Evolutionary conservation across 306 rosid species (phyloP).

Genomic region (Leucaena leucocephala): DNA sequence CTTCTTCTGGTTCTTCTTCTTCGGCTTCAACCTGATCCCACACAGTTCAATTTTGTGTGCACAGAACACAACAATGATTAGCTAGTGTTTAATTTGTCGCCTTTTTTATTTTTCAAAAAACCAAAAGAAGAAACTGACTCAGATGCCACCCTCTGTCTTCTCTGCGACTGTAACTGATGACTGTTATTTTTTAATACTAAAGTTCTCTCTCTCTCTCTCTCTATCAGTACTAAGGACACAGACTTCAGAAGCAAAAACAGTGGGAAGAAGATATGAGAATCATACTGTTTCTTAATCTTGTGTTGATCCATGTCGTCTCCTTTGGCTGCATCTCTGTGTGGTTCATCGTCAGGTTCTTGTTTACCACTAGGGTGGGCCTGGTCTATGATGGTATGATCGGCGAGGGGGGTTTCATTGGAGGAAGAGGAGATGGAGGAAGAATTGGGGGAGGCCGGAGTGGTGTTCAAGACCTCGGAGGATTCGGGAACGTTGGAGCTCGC

Average conservation of each 20-base stretch:
- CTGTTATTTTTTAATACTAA: neutral
- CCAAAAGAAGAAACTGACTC: neutral
- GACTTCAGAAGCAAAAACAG: neutral
- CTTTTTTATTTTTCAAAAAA: neutral
- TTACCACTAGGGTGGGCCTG: constrained; percentile 19
- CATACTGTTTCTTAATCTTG: constrained; percentile 66
- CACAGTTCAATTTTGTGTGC: neutral
- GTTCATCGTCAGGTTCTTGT: constrained; percentile 36
- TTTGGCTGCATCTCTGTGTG: constrained; percentile 11
- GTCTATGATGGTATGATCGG: neutral
- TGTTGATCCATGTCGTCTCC: constrained; percentile 50
- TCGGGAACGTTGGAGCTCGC: constrained; percentile 48
- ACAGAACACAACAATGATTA: neutral
- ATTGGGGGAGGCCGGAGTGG: constrained; percentile 70
- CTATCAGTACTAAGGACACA: too few relatives aligned
- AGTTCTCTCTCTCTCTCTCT: neutral
- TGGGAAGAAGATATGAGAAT: neutral
- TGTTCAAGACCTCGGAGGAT: constrained; percentile 71
- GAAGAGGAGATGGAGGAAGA: constrained; percentile 75
- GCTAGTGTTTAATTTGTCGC: neutral
- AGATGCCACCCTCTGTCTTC: neutral
- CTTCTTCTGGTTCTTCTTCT: constrained; percentile 79
- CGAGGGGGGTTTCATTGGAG: constrained; percentile 51
- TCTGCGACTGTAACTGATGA: neutral
- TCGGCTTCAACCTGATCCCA: constrained; percentile 63